These are phyloP conservation scores for Thraustochytrium striatum DNA, from an alignment of 352 stramenopile species.

Conservation along the genomic window DNA sequence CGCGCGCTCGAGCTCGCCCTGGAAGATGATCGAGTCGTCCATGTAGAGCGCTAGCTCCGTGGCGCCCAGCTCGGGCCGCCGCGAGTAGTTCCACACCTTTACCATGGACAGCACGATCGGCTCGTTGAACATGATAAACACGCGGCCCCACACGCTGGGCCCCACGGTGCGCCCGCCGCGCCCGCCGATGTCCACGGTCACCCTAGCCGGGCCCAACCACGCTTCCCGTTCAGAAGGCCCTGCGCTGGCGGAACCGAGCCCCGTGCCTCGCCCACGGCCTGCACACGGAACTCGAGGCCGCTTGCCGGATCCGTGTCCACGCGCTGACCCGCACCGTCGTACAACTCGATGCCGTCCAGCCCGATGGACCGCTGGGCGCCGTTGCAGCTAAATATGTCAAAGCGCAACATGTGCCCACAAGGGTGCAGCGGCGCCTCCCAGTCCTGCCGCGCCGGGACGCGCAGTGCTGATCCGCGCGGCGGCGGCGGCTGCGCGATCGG, in stretches of 20 bases:
- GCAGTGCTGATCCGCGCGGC: slow-evolving; percentile 59
- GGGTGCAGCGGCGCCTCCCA: slow-evolving; percentile 72
- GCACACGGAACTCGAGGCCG: no score
- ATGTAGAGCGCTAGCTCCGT: slow-evolving; percentile 74
- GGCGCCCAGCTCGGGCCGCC: slow-evolving; percentile 68
- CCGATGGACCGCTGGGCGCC: slow-evolving; percentile 75
- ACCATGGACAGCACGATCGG: slow-evolving; percentile 70
- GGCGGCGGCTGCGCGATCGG: slow-evolving; percentile 56
- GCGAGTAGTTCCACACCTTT: slow-evolving; percentile 79
- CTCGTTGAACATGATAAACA: slow-evolving; percentile 68
- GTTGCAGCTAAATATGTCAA: slow-evolving; percentile 36
- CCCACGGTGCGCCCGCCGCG: background rate
- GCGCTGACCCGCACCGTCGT: slow-evolving; percentile 59
- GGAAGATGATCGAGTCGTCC: slow-evolving; percentile 63
- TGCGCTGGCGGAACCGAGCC: no score
- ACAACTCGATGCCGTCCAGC: slow-evolving; percentile 72
- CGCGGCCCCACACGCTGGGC: slow-evolving; percentile 1
- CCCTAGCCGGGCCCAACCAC: no score
- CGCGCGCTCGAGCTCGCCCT: background rate
- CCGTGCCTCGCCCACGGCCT: no score
- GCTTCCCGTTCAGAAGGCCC: no score
- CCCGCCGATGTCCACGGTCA: background rate
- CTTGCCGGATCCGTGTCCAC: no score
- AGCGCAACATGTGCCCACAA: slow-evolving; percentile 71
- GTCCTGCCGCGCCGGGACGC: slow-evolving; percentile 67